Evolutionary conservation across 495 filamentous ascomycete species (phyloP), one percentile per base, ranked within the genome.

Genomic region (Amphirosellinia nigrospora): DNA sequence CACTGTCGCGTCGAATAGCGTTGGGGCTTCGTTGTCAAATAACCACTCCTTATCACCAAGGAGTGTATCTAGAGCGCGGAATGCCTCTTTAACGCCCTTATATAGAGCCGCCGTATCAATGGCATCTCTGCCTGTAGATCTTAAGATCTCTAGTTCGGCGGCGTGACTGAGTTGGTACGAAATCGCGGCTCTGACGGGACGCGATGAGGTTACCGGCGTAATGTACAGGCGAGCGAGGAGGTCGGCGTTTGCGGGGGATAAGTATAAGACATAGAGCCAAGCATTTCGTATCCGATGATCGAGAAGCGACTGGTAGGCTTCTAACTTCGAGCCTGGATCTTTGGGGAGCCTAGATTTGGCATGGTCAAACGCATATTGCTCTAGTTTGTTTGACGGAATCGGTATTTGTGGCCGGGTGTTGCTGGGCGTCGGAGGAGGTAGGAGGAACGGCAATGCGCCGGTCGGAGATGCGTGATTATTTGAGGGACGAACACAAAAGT

Each of bases 381-480:
- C 84, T 32, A 98, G 81, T 73, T 90, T 89, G 69, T 77, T 82
- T 10, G 91, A 87, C 0, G 90, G 83, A n/a, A 96, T 82, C 8
- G 91, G 87, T 0, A 36, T 39, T 13, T 60, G 23, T 23, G 66
- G 67, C 46, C 64, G 67, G 43, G 69, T 65, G 64, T 71, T 65
- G 38, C 41, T 64, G 48, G 77, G 56, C 66, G 69, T 73, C 39
- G 73, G 82, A 3, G 84, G 75, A 9, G 92, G 91, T 11, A 95
- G 86, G 56, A 99, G 87, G 82, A 97, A 99, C 11, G 96, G 96
- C 38, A 99, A 86, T 23, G 89, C 84, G 65, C 95, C 95, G 39
- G 89, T 90, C 0, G 96, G 95, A 15, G 94, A 97, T 48, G 96
- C 94, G 80, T 98, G 96, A 79, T 98, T 98, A 71, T 88, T 97